Conservation (phyloP, 2,329 filamentous ascomycete genomes). For the Pseudophaeomoniella oleicola region DNA sequence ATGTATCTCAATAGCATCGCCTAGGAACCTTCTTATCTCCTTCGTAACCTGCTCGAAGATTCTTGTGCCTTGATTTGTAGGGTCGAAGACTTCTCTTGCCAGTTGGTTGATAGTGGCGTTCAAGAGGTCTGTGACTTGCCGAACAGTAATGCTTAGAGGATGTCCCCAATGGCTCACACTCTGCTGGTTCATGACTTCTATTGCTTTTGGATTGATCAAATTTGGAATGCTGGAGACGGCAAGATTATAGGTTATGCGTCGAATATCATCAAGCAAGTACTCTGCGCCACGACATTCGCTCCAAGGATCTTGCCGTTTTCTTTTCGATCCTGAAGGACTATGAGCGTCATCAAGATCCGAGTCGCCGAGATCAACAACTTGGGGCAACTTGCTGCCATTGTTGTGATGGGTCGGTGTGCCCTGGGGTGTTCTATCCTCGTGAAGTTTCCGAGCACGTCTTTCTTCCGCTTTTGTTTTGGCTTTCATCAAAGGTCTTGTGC, state of each 20-base stretch:
- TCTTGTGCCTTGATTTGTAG: background rate
- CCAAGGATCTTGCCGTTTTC: slow-evolving; percentile 3
- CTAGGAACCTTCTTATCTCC: background rate
- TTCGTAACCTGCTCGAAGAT: background rate
- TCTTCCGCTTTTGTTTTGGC: background rate
- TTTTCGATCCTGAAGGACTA: slow-evolving; percentile 3
- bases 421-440: background rate
- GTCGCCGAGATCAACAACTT: slow-evolving; percentile 12
- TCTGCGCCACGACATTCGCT: slow-evolving; percentile 4
- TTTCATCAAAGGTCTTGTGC: slow-evolving; percentile 9
- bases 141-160: slow-evolving; percentile 31
- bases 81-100: background rate
- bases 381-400: background rate
- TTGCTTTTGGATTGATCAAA: slow-evolving; percentile 44
- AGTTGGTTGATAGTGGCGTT: background rate
- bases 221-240: slow-evolving; percentile 44
- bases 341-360: slow-evolving; percentile 12
- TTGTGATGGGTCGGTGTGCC: background rate
- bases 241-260: slow-evolving; percentile 38
- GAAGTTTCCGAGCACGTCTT: slow-evolving; percentile 7
- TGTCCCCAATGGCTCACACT: slow-evolving; percentile 43
- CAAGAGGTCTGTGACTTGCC: slow-evolving; percentile 6
- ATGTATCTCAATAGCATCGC: background rate
- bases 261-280: slow-evolving; percentile 25
- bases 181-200: slow-evolving; percentile 42